Conservation (phyloP, 495 filamentous ascomycete species). For the Friedmanniomyces simplex region DNA sequence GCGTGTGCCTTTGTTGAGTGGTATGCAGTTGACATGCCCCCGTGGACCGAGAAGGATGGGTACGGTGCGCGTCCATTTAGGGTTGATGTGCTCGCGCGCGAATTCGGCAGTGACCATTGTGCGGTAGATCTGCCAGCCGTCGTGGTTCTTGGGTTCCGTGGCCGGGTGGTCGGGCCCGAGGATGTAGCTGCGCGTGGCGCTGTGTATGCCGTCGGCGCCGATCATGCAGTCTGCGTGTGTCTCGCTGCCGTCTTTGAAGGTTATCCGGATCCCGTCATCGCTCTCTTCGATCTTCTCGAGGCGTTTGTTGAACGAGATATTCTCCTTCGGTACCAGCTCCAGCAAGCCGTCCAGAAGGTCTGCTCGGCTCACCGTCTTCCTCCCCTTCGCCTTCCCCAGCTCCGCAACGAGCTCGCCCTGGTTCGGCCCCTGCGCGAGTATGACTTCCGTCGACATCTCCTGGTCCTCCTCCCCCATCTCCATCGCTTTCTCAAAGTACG, state of each 20-base stretch:
- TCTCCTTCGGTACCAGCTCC: conserved; percentile 12
- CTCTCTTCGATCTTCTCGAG: conserved; percentile 7
- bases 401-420: conserved; percentile 15
- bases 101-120: conserved; percentile 28
- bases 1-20: conserved; percentile 13
- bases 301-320: conserved; percentile 13
- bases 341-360: conserved; percentile 18
- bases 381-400: conserved; percentile 14
- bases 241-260: conserved; percentile 17
- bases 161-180: conserved; percentile 33
- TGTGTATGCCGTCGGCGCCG: conserved; percentile 25
- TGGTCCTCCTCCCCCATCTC: conserved; percentile 9
- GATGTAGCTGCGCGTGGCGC: conserved; percentile 31
- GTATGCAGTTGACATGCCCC: conserved; percentile 14
- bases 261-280: conserved; percentile 6
- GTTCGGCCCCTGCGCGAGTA: conserved; percentile 13
- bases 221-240: conserved; percentile 12
- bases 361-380: conserved; percentile 9
- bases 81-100: conserved; percentile 11
- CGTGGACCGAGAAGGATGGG: conserved; percentile 14
- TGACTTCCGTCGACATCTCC: conserved; percentile 15
- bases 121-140: conserved; percentile 37
- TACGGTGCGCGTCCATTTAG: conserved; percentile 10
- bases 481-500: conserved; percentile 13
- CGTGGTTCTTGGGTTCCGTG: conserved; percentile 31